Percentiles rank a stretch among this genome's conserved stretches.
These are phyloP conservation scores for Epichloe uncinata DNA, from an alignment of 2,329 filamentous ascomycete genomes.

Conservation along the genomic window DNA sequence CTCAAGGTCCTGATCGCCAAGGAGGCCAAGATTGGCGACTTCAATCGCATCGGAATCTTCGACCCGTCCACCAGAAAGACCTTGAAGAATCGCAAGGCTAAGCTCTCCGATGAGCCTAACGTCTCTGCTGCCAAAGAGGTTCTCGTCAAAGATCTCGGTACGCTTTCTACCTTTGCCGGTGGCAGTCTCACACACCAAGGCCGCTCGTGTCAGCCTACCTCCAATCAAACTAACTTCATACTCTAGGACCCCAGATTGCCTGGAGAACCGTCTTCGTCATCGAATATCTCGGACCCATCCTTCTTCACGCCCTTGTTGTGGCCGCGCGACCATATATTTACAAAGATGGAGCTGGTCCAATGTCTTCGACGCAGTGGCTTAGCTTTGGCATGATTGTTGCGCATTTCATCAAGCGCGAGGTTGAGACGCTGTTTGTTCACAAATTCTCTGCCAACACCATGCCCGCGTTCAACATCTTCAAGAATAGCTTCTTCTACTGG, in stretches of 20 bases:
- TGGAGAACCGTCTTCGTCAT: conserved; percentile 93
- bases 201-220: too few relatives aligned
- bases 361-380: conserved; percentile 59
- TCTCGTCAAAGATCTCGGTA: conserved; percentile 89
- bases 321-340: conserved; percentile 55
- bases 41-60: conserved; percentile 49
- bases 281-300: conserved; percentile 84
- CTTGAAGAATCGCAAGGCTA: conserved; percentile 46
- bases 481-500: conserved; percentile 96
- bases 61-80: conserved; percentile 48
- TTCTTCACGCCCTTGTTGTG: conserved; percentile 69
- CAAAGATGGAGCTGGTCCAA: conserved; percentile 28
- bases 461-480: conserved; percentile 82
- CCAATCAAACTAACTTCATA: background rate
- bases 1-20: conserved; percentile 43
- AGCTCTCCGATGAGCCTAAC: conserved; percentile 33
- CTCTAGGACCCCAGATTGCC: conserved; percentile 66
- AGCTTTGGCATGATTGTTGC: conserved; percentile 59
- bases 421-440: conserved; percentile 89
- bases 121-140: conserved; percentile 43
- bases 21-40: conserved; percentile 36
- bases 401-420: conserved; percentile 91
- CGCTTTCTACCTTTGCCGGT: conserved; percentile 12
- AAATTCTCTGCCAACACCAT: conserved; percentile 92
- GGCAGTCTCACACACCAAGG: too few relatives aligned